Conservation (phyloP, 2,329 filamentous ascomycete genomes). For the Leptographium wingfieldii region DNA sequence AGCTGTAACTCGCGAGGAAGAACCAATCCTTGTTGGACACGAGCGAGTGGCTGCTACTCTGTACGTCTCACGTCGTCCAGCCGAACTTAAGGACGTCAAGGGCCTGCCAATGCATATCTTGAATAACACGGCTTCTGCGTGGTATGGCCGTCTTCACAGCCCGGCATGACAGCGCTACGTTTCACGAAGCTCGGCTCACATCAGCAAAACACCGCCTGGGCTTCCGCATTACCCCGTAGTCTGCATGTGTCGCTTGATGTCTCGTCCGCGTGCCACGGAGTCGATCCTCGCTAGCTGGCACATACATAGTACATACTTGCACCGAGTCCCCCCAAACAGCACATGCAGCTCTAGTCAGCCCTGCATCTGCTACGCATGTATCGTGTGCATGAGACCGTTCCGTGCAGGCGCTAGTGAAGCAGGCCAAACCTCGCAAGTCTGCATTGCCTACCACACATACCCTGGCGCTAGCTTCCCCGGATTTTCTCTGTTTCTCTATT, state of each 20-base stretch:
- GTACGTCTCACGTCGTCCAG: no score
- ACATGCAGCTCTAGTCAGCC: background rate
- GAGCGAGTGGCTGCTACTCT: no score
- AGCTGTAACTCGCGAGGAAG: background rate
- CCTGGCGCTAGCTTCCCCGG: background rate
- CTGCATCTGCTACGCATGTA: background rate
- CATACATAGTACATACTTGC: background rate
- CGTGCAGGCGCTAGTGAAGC: background rate
- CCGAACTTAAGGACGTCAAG: background rate
- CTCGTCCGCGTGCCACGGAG: no score
- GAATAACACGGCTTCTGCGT: background rate
- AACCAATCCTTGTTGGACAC: no score
- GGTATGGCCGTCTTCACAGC: background rate
- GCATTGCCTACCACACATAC: background rate
- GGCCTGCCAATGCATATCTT: background rate
- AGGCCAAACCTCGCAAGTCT: background rate
- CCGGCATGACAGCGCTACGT: background rate
- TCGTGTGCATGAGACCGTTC: background rate
- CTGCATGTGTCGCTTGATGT: background rate
- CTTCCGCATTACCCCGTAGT: background rate
- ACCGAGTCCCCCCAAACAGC: background rate
- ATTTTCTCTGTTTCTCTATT: constrained; percentile 1
- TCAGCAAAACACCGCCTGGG: background rate
- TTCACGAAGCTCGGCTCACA: background rate
- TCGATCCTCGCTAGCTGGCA: no score